Evolutionary conservation across 2,329 filamentous ascomycete species (phyloP), one percentile per base, ranked within the genome.

Genomic region (Ceratocystis albifundus): DNA sequence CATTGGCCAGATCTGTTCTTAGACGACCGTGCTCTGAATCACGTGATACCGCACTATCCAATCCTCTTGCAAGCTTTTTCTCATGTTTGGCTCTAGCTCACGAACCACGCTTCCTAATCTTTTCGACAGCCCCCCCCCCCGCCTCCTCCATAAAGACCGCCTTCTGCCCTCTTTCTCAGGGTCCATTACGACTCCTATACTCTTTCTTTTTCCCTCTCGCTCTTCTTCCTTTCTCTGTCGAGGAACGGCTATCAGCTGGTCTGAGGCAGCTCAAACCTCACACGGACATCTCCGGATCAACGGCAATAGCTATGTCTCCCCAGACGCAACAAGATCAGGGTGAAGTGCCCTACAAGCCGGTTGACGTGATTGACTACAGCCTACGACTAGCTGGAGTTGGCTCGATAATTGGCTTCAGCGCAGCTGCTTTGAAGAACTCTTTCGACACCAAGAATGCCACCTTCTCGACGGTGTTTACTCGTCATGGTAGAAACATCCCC

Each of bases 381-480:
- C 77, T 87, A 74, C 85, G 84, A 74, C 84, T 85, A 69, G 83
- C 82, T 50, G 72, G 86, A 70, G 77, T 90, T 71, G 86, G 87
- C 69, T 85, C 85, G 72, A 78, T 79, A 68, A 82, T 83, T 68
- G 91, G 91, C 72, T 78, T 88, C 74, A 82, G 90, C 76, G 75
- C 88, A 68, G 88, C 90, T 63, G 87, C 88, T 66, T 82, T 96
- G 70, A 89, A 92, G 79, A 97, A 96, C 80, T 90, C 91, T 68
- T 82, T 96, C 71, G 82, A 87, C 66, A 91, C 86, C 79, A 82
- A 84, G 74, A 96, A 96, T 76, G 80, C 94, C 70, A 90, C 91
- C 71, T 82, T 86, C 69, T 84, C 87, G 79, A 88, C 89, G 71
- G 82, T 96, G 72, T 86, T 97, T 74, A 89, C 89, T 61, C 84